Percentiles rank a stretch among this genome's conserved stretches.
Conservation (phyloP, 2,329 filamentous ascomycete genomes). For the Biscogniauxia mediterranea region DNA sequence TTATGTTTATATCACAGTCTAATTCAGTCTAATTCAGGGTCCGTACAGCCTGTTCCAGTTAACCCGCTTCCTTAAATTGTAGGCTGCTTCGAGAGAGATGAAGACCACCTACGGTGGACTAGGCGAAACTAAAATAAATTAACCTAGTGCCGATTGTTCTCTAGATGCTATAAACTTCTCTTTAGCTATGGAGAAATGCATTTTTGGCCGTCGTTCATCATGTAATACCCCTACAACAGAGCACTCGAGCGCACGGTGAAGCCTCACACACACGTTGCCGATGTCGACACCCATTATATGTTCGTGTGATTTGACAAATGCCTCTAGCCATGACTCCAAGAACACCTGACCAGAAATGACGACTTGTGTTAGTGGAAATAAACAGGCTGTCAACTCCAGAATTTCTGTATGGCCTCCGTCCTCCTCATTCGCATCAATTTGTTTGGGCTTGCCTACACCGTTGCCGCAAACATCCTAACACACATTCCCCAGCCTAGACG, state of each 20-base stretch:
- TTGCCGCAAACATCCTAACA: constrained; percentile 7
- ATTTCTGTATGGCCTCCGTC: constrained; percentile 22
- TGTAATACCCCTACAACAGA: neutral
- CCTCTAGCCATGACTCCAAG: constrained; percentile 33
- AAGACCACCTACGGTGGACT: neutral
- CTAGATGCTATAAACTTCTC: neutral
- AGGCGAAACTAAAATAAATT: neutral
- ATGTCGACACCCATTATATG: constrained; percentile 10
- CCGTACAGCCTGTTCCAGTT: too few relatives aligned
- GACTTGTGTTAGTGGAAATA: constrained; percentile 25
- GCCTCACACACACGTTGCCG: neutral
- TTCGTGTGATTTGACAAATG: constrained; percentile 27
- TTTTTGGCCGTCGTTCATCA: neutral
- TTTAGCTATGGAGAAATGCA: neutral
- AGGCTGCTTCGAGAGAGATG: too few relatives aligned
- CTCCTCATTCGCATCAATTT: constrained; percentile 11
- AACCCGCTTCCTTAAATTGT: too few relatives aligned
- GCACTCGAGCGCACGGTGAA: neutral
- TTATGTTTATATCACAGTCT: too few relatives aligned
- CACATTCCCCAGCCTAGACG: constrained; percentile 55
- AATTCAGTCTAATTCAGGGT: too few relatives aligned
- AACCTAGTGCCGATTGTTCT: neutral
- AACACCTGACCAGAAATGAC: constrained; percentile 28
- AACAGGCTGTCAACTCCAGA: constrained; percentile 23
- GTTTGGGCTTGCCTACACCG: constrained; percentile 10